These are phyloP conservation scores for Yamadazyma atmosphaerica DNA, from an alignment of 1,139 yeast genomes.

Conservation along the genomic window DNA sequence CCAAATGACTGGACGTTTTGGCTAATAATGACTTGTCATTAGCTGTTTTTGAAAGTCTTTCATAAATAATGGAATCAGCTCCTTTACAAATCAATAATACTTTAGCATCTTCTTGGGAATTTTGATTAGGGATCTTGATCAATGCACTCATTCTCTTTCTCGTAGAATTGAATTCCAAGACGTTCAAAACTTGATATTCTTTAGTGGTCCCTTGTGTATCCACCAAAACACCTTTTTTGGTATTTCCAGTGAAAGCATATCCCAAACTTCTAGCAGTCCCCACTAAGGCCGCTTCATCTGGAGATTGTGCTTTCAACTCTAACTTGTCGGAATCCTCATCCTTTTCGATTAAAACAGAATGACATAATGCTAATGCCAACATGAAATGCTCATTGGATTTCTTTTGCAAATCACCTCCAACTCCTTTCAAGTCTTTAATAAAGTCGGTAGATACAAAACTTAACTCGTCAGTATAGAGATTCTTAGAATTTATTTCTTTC, in stretches of 20 bases:
- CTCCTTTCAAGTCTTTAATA: conserved; percentile 37
- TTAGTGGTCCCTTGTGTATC: conserved; percentile 43
- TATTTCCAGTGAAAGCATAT: conserved; percentile 47
- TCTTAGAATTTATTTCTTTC: conserved; percentile 18
- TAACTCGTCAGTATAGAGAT: conserved; percentile 39
- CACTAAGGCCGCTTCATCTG: conserved; percentile 66
- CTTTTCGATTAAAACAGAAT: conserved; percentile 56
- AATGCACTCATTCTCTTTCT: conserved; percentile 87
- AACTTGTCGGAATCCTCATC: conserved; percentile 36
- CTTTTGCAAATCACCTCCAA: conserved; percentile 30
- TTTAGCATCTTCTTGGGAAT: conserved; percentile 33
- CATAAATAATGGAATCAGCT: conserved; percentile 49
- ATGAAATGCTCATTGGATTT: conserved; percentile 50
- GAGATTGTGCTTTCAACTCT: conserved; percentile 58
- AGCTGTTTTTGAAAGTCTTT: conserved; percentile 33
- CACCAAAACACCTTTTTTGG: conserved; percentile 46
- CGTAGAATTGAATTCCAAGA: conserved; percentile 55
- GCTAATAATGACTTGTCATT: conserved; percentile 33
- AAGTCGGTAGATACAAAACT: conserved; percentile 51
- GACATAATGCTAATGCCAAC: conserved; percentile 56
- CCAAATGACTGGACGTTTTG: conserved; percentile 41
- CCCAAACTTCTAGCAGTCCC: conserved; percentile 61
- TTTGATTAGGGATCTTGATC: conserved; percentile 53
- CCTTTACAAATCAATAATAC: conserved; percentile 50
- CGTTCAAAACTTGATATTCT: conserved; percentile 49